Conservation (phyloP, 257 asterid genomes). For the Solanum tarijense region DNA sequence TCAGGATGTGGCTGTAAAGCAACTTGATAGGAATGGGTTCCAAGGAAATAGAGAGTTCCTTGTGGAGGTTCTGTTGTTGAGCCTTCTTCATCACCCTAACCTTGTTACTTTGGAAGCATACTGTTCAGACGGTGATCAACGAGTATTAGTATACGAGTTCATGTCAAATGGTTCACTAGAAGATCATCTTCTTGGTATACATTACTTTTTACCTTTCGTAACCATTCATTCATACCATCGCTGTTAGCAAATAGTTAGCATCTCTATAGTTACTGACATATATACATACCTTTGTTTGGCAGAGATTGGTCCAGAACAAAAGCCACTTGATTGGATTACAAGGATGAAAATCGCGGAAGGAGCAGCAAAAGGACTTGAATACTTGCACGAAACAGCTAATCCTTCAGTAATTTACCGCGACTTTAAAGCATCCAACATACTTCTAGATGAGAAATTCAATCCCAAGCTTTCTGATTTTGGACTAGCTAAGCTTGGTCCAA, state of each 20-base stretch:
- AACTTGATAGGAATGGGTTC: conserved; percentile 48
- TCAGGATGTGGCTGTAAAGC: conserved; percentile 53
- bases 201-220: neutral
- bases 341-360: conserved; percentile 72
- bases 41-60: conserved; percentile 57
- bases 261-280: neutral
- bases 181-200: conserved; percentile 64
- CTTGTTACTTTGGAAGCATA: conserved; percentile 50
- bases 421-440: conserved; percentile 78
- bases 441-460: conserved; percentile 40
- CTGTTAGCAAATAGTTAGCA: neutral
- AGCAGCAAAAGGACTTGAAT: conserved; percentile 74
- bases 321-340: conserved; percentile 53
- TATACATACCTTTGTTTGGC: neutral
- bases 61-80: conserved; percentile 45
- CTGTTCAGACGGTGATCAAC: conserved; percentile 48
- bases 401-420: conserved; percentile 84
- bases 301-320: conserved; percentile 32
- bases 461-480: conserved; percentile 80
- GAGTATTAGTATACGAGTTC: conserved; percentile 43
- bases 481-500: conserved; percentile 73
- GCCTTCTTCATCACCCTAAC: conserved; percentile 43
- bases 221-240: neutral
- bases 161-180: conserved; percentile 68
- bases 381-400: conserved; percentile 75